Conservation (phyloP, 495 filamentous ascomycete species). For the Darksidea phi region DNA sequence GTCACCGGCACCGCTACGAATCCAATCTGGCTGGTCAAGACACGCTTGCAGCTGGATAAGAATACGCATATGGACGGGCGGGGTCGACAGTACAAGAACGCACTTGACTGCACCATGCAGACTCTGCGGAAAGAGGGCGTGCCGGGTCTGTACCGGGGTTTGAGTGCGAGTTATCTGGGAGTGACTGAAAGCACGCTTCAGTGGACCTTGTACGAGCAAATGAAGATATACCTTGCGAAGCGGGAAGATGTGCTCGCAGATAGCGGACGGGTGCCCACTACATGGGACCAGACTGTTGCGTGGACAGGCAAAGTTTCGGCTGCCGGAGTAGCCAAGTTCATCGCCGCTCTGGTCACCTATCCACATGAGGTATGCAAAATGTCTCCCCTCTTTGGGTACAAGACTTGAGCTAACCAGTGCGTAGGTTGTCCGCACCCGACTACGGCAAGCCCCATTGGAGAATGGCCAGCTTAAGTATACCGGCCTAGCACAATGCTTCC, state of each 20-base stretch:
- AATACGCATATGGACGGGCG: slow-evolving; percentile 56
- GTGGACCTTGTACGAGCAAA: slow-evolving; percentile 82
- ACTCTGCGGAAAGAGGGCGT: slow-evolving; percentile 74
- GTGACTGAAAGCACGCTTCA: slow-evolving; percentile 83
- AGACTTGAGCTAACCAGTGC: slow-evolving; percentile 10
- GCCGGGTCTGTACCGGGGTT: slow-evolving; percentile 75
- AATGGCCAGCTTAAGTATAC: slow-evolving; percentile 77
- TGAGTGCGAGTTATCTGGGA: slow-evolving; percentile 84
- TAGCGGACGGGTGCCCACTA: slow-evolving; percentile 55
- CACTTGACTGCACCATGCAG: slow-evolving; percentile 75
- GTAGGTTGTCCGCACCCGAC: slow-evolving; percentile 73
- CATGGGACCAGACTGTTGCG: slow-evolving; percentile 63
- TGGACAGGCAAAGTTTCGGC: slow-evolving; percentile 72
- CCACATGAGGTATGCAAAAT: slow-evolving; percentile 69
- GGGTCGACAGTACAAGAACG: slow-evolving; percentile 74
- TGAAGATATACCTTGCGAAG: slow-evolving; percentile 64
- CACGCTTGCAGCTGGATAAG: slow-evolving; percentile 81
- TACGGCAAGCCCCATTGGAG: slow-evolving; percentile 75
- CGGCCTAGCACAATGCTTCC: slow-evolving; percentile 78
- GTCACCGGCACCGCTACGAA: slow-evolving; percentile 84
- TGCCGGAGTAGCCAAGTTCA: slow-evolving; percentile 76
- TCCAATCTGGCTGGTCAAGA: slow-evolving; percentile 92
- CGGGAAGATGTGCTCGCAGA: slow-evolving; percentile 55
- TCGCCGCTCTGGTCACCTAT: slow-evolving; percentile 78
- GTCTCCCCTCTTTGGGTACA: slow-evolving; percentile 23